Base-by-base conservation (phyloP, 1,139 yeast genomes). In the Lodderomyces orthopsilosis region DNA sequence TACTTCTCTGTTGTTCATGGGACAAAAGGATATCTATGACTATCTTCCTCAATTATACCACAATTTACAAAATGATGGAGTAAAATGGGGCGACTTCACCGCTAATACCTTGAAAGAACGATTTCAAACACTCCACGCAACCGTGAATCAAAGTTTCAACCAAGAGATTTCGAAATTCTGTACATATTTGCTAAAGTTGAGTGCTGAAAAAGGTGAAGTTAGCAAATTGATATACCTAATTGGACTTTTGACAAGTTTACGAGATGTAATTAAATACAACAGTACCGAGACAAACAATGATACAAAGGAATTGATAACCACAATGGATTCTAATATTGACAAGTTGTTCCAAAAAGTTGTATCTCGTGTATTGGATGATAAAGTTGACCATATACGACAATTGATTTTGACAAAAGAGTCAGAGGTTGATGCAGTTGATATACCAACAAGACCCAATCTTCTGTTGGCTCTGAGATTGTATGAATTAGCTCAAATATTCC, bases 71-170 rank as follows among this genome's bases (percentile, higher is more conserved):
- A 32, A 4, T 12, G 42, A 43, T 24, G 22, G 34, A 14, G 17
- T 48, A 3, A 32, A 40, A 13, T 56, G 55, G 56, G 57, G 57
- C 1, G 40, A 40, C 2, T 58, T 58, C 41, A 39, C 53, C 3
- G 33, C 46, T 2, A 41, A 41, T 2, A 24, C 26, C 9, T 41
- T 59, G 3, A 38, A 43, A 24, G 7, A 38, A 1, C 50, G 49
- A 4, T 51, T 62, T 38, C 30, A 42, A 2, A 18, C 43, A 3
- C 47, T 61, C 35, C 28, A 46, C 14, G 4, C 17, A 1, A 40
- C 40, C 0, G 36, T 59, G 36, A 42, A 40, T 13, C 37, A 43
- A 1, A 28, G 41, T 3, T 53, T 58, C 28, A 51, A 56, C 50
- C 30, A 41, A 3, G 49, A 52, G 15, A 45, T 59, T 9, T 35